Evolutionary conservation across 2,329 filamentous ascomycete species (phyloP), one percentile per base, ranked within the genome.

Genomic region (Dendryphion nanum): DNA sequence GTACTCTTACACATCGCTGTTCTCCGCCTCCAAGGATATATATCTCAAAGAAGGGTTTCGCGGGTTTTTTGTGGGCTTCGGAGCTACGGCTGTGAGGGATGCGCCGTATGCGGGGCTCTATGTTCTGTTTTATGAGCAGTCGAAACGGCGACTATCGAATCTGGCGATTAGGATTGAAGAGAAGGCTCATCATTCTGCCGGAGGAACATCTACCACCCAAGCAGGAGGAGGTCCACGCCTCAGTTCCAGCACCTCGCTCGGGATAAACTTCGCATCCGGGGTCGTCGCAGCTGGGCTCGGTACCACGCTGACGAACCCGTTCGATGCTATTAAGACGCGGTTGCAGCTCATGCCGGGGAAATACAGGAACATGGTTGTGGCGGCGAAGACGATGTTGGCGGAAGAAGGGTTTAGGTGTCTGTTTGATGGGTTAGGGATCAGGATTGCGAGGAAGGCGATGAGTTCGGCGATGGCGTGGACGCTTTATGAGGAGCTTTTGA

Each of bases 401-500:
- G 85, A 95, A 54, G 91, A 96, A 47, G 91, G 91, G 0, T 53
- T 86, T 15, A 77, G 84, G 37, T 86, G 86, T 44, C 74, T 98
- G 41, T 90, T 93, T 67, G 86, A 93, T 63, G 93, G 93, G 1
- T 67, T 98, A 39, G 87, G 80, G 2, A 71, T 98, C 50, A 79
- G 93, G 40, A 95, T 97, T 75, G 86, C 83, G 31, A 78, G 93
- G 51, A 98, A 98, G 67, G 91, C 89, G 4, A 69, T 96, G 30
- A 96, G 90, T 66, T 91, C 86, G 36, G 93, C 93, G n/a, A 74
- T 97, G 51, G 91, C 91, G 6, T 98, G 93, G 93, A 97, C 91
- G 7, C 76, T 96, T 28, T 98, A 98, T 60, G 93, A 98, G 70
- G 91, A 96, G 66, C 67, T 96, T 53, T 85, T 97, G 46, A 74